These are phyloP conservation scores for Leishmania braziliensis DNA, from an alignment of 208 protist genomes.

Conservation along the genomic window DNA sequence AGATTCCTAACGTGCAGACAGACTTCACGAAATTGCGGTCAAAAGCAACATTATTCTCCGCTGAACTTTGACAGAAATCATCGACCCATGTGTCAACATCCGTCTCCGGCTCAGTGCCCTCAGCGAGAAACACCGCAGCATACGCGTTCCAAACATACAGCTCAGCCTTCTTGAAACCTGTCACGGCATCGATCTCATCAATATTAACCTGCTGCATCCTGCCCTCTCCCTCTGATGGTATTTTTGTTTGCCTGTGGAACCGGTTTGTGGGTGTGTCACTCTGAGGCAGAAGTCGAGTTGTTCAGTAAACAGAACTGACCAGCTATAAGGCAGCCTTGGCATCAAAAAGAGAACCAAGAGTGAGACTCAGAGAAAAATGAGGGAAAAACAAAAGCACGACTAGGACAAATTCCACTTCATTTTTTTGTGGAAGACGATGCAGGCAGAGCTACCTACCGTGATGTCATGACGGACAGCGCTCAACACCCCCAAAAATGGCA, in stretches of 20 bases:
- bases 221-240: constrained; percentile 10
- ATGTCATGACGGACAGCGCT: neutral
- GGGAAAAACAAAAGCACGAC: neutral
- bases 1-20: constrained; percentile 81
- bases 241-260: neutral
- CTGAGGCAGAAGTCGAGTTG: neutral
- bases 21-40: constrained; percentile 82
- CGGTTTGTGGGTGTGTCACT: neutral
- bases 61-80: constrained; percentile 71
- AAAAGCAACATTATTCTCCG: constrained; percentile 55
- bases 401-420: neutral
- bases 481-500: neutral
- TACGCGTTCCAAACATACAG: constrained; percentile 80
- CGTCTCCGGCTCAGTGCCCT: constrained; percentile 59
- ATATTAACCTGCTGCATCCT: constrained; percentile 49
- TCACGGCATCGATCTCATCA: constrained; percentile 79
- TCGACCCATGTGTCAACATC: constrained; percentile 84
- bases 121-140: constrained; percentile 60
- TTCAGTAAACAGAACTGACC: neutral
- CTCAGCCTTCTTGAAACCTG: constrained; percentile 84
- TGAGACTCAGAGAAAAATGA: constrained; percentile 1
- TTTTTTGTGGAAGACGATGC: neutral
- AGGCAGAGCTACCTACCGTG: neutral
- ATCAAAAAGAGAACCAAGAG: neutral
- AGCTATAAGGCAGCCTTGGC: neutral